Percentiles rank a stretch among this genome's conserved stretches.
Evolutionary conservation across 768 basidiomycete genomes (phyloP).

Genomic region (Russula dissimulans): DNA sequence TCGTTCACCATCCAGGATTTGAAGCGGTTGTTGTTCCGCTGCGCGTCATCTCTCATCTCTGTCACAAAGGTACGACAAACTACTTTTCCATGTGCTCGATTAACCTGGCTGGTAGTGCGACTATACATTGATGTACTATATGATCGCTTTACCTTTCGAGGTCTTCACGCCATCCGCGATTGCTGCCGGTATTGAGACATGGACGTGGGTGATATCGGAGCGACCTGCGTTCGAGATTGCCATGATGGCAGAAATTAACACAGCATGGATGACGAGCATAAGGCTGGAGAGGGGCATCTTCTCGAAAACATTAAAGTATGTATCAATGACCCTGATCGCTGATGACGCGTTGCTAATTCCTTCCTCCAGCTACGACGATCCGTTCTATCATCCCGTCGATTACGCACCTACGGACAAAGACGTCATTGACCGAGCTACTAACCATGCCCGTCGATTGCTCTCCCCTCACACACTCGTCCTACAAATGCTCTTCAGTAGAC

Average conservation of each 20-base stretch:
- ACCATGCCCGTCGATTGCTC: slow-evolving; percentile 64
- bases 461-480: slow-evolving; percentile 77
- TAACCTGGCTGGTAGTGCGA: slow-evolving; percentile 49
- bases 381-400: slow-evolving; percentile 75
- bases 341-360: slow-evolving; percentile 7
- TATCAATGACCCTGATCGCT: neutral
- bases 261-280: slow-evolving; percentile 83
- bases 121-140: slow-evolving; percentile 73
- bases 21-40: slow-evolving; percentile 77
- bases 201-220: slow-evolving; percentile 94
- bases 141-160: slow-evolving; percentile 83
- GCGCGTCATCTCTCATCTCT: slow-evolving; percentile 73
- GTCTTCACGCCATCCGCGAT: slow-evolving; percentile 82
- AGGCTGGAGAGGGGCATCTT: slow-evolving; percentile 75
- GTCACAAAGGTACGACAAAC: slow-evolving; percentile 41
- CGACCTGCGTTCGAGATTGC: slow-evolving; percentile 74
- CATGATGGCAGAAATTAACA: slow-evolving; percentile 75
- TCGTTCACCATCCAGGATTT: slow-evolving; percentile 74
- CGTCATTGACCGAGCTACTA: slow-evolving; percentile 61
- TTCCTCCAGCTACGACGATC: slow-evolving; percentile 67
- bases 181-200: slow-evolving; percentile 82
- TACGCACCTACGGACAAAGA: slow-evolving; percentile 89
- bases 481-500: slow-evolving; percentile 81
- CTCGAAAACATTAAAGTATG: slow-evolving; percentile 71
- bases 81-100: neutral